Evolutionary conservation across 768 basidiomycete species (phyloP), one percentile per base, ranked within the genome.

Genomic region (Pleurotus djamor): DNA sequence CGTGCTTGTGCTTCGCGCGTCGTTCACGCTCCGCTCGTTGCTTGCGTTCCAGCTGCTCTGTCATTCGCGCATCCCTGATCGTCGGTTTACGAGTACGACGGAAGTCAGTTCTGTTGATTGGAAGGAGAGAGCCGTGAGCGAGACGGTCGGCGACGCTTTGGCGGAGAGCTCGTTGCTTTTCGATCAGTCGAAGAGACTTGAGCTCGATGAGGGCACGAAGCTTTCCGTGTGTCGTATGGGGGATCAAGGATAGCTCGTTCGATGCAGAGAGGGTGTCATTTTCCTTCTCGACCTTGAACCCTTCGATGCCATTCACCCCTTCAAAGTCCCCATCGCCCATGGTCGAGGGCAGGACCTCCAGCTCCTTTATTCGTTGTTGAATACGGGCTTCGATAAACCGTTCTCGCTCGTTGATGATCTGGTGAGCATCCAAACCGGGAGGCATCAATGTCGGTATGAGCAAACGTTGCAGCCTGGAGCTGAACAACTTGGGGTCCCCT

Each of bases 1-100:
- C 84, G 68, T 99, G 97, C 69, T 96, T 95, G 77, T 93, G 90
- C 72, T 98, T 98, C 45, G 95, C 95, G 37, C 94, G 87, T 21
- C 89, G 87, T 74, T 98, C 96, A 17, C 97, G 88, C 60, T 98
- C 96, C 10, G 83, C 79, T 33, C 96, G 88, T 69, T 98, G 97
- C 70, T 91, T 89, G 60, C 94, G 84, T 74, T 99, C 97, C 5
- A 90, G 83, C 60, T 87, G 84, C 72, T 98, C 96, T 1, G 93
- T 96, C 72, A 83, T 83, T 48, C 93, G 88, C 32, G 94, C 93
- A 68, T 98, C 96, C 16, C 94, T 87, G 54, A 96, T 79, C 4
- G 87, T 88, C 3, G 90, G 91, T 68, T 95, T 96, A 63, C 94
- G 86, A 48, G 83, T 82, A 32, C 92, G 85, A 28, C 94, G 87